Conservation (phyloP, 495 filamentous ascomycete species). For the Penicillium verhagenii region DNA sequence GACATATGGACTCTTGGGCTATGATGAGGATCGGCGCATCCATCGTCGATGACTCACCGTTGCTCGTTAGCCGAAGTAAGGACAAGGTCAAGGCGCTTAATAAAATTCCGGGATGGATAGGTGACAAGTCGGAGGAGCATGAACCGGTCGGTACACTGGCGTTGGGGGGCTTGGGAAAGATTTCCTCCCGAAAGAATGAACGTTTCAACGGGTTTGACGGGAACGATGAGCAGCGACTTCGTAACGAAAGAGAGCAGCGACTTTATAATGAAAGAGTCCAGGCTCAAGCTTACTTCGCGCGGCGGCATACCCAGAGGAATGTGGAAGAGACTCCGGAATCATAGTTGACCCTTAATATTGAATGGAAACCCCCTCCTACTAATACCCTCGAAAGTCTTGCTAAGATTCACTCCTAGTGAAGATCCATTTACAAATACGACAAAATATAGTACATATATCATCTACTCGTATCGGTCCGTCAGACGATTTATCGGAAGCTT, state of each 20-base stretch:
- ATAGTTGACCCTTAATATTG: no score
- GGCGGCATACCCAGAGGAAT: neutral
- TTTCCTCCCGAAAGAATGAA: neutral
- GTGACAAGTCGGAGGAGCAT: neutral
- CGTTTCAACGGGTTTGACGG: neutral
- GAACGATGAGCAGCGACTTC: neutral
- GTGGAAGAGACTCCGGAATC: neutral
- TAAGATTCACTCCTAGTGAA: no score
- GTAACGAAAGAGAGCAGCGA: neutral
- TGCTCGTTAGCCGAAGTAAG: neutral
- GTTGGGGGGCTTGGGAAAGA: neutral
- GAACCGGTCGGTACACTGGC: neutral
- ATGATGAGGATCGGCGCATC: slow-evolving; percentile 24
- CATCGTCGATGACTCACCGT: slow-evolving; percentile 6
- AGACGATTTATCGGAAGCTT: no score
- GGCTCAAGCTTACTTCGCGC: neutral
- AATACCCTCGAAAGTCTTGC: no score
- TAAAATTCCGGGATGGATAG: slow-evolving; percentile 6
- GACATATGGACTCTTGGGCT: neutral
- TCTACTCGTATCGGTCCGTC: no score
- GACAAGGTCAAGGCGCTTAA: slow-evolving; percentile 6
- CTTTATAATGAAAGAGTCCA: neutral
- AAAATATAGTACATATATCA: no score
- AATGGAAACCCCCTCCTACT: no score
- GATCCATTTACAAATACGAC: no score